Base-by-base conservation (phyloP, 345 rosid species). In the Euphorbia pulcherrima region DNA sequence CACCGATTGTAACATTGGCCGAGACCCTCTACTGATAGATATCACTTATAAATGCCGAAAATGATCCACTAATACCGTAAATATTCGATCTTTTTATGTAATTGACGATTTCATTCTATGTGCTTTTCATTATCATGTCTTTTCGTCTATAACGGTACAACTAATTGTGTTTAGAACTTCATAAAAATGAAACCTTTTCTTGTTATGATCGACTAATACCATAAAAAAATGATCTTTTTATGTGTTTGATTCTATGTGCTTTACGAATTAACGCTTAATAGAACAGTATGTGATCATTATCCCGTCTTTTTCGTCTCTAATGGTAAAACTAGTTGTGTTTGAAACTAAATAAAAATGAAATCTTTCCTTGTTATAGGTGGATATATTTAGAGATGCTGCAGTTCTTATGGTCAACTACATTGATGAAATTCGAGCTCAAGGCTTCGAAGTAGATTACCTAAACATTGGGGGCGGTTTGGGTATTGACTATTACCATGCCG, bases 401-500 rank as follows among this genome's bases (percentile, higher is more conserved):
- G 84, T 80, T 74, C 85, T 92, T 6, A 95, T 89, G 99, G 87
- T 89, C 51, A 84, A 89, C 70, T 90, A 89, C 79, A 92, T 94
- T 62, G 93, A 92, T 35, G 79, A 88, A 70, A 94, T 94, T 57
- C 84, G 97, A 41, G 84, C 88, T 47, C 96, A 94, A 79, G 99
- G 97, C 35, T 94, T 94, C 75, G 89, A 92, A 77, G 82, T 92
- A 68, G 67, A 86, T 72, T 88, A 89, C 80, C 81, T 94, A 76
- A 94, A 94, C 79, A 92, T 94, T 76, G 97, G 97, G 71, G 99
- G 97, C 69, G 97, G 96, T 74, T 84, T 94, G 72, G 99, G 99
- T 69, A 94, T 94, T 70, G 97, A 94, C 82, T 94, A 94, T 70
- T 79, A 88, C 71, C 99, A 94, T 68, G 65, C 80, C 12, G 90